These are phyloP conservation scores for Ajuga chamaepitys DNA, from an alignment of 257 asterid genomes.

Conservation along the genomic window DNA sequence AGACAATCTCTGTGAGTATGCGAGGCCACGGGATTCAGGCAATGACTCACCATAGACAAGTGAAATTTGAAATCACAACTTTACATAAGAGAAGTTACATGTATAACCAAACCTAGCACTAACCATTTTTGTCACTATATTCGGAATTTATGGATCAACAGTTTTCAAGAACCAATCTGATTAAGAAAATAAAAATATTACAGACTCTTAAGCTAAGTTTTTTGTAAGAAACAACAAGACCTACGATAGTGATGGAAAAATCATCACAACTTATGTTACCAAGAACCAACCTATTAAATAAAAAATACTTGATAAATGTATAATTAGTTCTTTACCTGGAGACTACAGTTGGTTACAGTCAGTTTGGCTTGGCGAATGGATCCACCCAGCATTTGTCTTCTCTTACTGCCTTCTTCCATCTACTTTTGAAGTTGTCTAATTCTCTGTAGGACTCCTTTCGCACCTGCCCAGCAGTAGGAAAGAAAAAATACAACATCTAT, in stretches of 20 bases:
- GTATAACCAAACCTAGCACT: no score
- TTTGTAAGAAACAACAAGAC: not conserved
- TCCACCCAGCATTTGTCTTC: conserved; percentile 69
- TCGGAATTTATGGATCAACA: no score
- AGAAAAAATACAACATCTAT: not conserved
- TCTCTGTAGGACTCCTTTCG: conserved; percentile 41
- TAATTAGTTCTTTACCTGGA: not conserved
- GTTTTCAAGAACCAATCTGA: not conserved
- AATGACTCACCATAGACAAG: no score
- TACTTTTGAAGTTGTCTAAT: conserved; percentile 45
- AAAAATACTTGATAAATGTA: not conserved
- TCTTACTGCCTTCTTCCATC: conserved; percentile 62
- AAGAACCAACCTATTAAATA: not conserved
- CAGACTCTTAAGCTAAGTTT: not conserved
- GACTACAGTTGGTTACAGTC: not conserved
- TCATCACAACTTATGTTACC: not conserved
- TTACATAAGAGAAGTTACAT: no score
- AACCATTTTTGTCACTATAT: no score
- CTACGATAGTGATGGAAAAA: not conserved
- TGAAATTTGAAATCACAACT: no score
- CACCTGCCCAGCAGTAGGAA: conserved; percentile 29
- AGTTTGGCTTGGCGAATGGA: conserved; percentile 31
- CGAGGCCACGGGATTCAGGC: no score
- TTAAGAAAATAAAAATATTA: not conserved
- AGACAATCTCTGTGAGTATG: no score